Percentiles rank a stretch among this genome's conserved stretches.
phyloP scores from a whole-genome alignment of 2,329 filamentous ascomycete genomes.

The Dactylellina leptospora region DNA sequence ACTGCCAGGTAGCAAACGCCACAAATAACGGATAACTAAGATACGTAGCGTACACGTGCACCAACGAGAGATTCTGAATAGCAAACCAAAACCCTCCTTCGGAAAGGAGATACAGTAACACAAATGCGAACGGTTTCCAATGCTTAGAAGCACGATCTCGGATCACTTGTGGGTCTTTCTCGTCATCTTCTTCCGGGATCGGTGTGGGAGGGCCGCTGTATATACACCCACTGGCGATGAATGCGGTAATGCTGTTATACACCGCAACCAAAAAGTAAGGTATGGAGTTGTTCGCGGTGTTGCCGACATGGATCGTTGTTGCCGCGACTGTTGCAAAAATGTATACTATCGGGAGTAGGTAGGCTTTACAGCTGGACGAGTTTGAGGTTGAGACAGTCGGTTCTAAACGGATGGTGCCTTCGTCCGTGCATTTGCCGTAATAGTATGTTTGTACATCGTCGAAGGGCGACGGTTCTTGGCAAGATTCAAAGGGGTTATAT shows the following conservation, averaged over 20 bases:
- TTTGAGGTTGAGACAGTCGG: neutral
- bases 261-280: conserved; percentile 35
- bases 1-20: conserved; percentile 33
- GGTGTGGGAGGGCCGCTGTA: neutral
- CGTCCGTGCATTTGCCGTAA: neutral
- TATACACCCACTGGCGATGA: conserved; percentile 2
- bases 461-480: neutral
- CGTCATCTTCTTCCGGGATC: neutral
- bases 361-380: neutral
- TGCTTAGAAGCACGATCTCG: neutral
- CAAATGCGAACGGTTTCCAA: conserved; percentile 45
- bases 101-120: conserved; percentile 24
- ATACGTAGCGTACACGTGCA: neutral
- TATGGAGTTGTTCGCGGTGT: neutral
- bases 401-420: neutral
- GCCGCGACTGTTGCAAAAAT: neutral
- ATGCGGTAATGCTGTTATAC: conserved; percentile 13
- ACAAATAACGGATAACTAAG: conserved; percentile 16
- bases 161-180: neutral
- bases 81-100: conserved; percentile 43
- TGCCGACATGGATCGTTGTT: neutral
- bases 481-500: neutral
- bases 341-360: conserved; percentile 10
- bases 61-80: neutral
- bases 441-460: neutral